These are phyloP conservation scores for Chalaropsis thielavioides DNA, from an alignment of 2,329 filamentous ascomycete genomes.

Conservation along the genomic window DNA sequence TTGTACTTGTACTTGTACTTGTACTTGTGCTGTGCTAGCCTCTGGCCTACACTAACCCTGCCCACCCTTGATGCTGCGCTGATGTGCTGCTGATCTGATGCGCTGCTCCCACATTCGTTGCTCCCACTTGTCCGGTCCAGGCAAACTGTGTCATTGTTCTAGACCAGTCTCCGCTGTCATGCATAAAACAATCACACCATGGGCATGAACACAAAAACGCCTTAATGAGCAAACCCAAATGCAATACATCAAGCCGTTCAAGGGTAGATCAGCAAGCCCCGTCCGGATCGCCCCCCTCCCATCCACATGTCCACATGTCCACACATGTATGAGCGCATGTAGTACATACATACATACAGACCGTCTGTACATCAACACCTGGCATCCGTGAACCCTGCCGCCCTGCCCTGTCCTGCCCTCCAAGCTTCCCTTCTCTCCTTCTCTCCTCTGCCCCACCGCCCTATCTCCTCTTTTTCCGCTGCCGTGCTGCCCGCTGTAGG, in stretches of 20 bases:
- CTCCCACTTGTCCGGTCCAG: neutral
- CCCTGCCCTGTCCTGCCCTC: neutral
- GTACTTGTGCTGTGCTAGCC: neutral
- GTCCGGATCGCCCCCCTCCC: neutral
- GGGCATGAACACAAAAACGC: neutral
- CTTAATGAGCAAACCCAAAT: neutral
- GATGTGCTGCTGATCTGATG: no score
- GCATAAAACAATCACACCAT: slow-evolving; percentile 2
- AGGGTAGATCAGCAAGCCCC: neutral
- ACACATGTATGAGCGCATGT: no score
- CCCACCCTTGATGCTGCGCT: no score
- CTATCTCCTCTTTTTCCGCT: neutral
- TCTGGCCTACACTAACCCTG: neutral
- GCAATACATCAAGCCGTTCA: neutral
- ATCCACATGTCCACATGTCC: neutral
- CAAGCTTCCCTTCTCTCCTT: neutral
- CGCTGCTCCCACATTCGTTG: neutral
- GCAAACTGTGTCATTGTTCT: neutral
- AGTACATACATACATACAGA: no score
- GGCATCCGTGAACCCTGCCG: neutral
- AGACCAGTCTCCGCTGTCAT: slow-evolving; percentile 1
- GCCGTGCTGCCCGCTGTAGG: no score
- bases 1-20: neutral
- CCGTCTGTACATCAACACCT: no score
- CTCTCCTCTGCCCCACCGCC: no score